Percentiles rank a stretch among this genome's conserved stretches.
phyloP scores from a whole-genome alignment of 768 basidiomycete species.

The Rhodotorula graminis region DNA sequence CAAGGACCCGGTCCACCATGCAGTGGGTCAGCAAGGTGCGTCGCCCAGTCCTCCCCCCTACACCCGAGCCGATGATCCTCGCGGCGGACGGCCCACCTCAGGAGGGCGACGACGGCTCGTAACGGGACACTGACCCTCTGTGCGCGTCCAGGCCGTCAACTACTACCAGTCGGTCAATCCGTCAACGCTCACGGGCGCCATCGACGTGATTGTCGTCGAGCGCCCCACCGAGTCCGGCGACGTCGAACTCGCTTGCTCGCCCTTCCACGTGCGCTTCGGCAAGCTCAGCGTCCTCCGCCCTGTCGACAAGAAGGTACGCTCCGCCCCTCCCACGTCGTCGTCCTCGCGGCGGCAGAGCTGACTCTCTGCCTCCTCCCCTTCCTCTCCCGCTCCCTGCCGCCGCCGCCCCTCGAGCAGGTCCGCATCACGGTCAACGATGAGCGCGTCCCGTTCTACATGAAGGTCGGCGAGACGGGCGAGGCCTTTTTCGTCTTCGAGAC shows the following conservation, averaged over 20 bases:
- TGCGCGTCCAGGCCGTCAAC: conserved; percentile 24
- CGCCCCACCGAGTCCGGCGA: conserved; percentile 54
- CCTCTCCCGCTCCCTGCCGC: not conserved
- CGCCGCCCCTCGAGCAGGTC: conserved; percentile 55
- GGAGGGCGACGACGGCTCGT: not conserved
- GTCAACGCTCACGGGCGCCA: conserved; percentile 92
- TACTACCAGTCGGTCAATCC: conserved; percentile 64
- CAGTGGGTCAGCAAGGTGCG: conserved; percentile 32
- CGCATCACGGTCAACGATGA: conserved; percentile 80
- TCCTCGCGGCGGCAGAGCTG: not conserved
- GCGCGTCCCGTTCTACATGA: conserved; percentile 89
- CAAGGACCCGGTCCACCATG: not conserved
- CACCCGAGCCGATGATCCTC: not conserved
- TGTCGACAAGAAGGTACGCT: conserved; percentile 77
- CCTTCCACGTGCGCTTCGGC: conserved; percentile 95
- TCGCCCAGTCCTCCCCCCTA: too few species aligned
- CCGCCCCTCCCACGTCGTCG: too few species aligned
- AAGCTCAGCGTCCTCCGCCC: conserved; percentile 94
- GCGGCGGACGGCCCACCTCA: not conserved
- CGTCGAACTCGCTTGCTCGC: conserved; percentile 77
- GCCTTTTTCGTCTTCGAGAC: conserved; percentile 99
- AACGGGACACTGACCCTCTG: not conserved
- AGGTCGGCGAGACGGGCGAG: conserved; percentile 97
- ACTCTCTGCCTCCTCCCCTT: not conserved
- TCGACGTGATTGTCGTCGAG: conserved; percentile 95